Evolutionary conservation across 192 early-diverging fungal genomes (phyloP).

Genomic region (Gaertneriomyces sp.): DNA sequence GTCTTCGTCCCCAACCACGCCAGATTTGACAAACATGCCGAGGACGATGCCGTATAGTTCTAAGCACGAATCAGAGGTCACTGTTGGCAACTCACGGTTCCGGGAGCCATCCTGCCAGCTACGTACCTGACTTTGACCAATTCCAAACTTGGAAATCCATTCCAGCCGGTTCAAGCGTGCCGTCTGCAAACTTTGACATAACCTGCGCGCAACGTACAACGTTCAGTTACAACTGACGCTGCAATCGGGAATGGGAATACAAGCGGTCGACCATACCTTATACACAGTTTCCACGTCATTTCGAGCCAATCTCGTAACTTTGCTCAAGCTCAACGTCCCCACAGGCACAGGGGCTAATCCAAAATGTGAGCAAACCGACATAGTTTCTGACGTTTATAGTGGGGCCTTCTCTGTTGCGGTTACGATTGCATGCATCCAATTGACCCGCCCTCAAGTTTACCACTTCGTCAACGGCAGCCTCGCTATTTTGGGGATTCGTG

Average conservation of each 20-base stretch:
- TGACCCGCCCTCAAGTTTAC: too few relatives aligned
- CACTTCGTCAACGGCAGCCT: too few relatives aligned
- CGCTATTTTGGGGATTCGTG: too few relatives aligned
- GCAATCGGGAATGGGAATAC: neutral
- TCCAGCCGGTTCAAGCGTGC: slow-evolving; percentile 28
- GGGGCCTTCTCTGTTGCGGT: too few relatives aligned
- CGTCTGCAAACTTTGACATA: slow-evolving; percentile 20
- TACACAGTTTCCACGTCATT: slow-evolving; percentile 11
- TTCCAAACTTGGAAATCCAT: slow-evolving; percentile 44
- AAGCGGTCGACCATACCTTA: neutral
- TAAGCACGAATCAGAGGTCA: neutral
- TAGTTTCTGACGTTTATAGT: too few relatives aligned
- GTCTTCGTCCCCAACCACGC: slow-evolving; percentile 57
- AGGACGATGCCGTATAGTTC: slow-evolving; percentile 83
- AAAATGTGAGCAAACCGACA: too few relatives aligned
- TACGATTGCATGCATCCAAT: too few relatives aligned
- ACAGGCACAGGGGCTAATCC: slow-evolving; percentile 7
- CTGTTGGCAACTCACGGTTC: too few relatives aligned
- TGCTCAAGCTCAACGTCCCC: neutral
- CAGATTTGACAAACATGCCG: slow-evolving; percentile 68
- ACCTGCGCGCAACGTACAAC: slow-evolving; percentile 15
- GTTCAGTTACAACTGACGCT: neutral
- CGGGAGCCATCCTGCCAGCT: neutral
- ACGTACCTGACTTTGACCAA: slow-evolving; percentile 29
- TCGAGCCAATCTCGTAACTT: neutral